phyloP scores from a whole-genome alignment of 2,329 filamentous ascomycete species.

The Leptoxyphium fumago region DNA sequence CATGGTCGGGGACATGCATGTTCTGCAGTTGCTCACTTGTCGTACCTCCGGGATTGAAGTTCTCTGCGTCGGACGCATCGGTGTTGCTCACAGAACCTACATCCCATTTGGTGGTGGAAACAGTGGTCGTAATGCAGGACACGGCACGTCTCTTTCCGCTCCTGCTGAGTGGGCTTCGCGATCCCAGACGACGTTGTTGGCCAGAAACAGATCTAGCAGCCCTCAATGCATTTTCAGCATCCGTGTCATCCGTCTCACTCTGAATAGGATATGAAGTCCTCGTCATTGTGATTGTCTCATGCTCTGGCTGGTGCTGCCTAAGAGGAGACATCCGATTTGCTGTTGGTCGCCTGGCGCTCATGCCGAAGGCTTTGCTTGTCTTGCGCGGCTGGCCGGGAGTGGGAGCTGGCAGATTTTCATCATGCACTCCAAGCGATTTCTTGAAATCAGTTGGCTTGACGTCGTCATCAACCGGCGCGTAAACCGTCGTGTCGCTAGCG shows the following conservation, averaged over 20 bases:
- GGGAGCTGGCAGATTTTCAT: conserved; percentile 86
- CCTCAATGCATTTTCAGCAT: conserved; percentile 70
- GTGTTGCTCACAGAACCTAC: conserved; percentile 13
- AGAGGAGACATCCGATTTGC: conserved; percentile 27
- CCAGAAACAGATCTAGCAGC: conserved; percentile 25
- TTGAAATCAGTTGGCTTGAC: conserved; percentile 22
- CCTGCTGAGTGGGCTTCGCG: conserved; percentile 41
- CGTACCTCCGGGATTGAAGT: conserved; percentile 13
- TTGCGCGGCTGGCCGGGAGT: conserved; percentile 94
- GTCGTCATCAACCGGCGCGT: conserved; percentile 13
- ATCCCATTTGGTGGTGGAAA: conserved; percentile 38
- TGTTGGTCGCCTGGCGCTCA: conserved; percentile 42
- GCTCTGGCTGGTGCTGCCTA: conserved; percentile 38
- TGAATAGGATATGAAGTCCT: conserved; percentile 41
- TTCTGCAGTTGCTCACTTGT: conserved; percentile 13
- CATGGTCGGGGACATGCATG: conserved; percentile 9
- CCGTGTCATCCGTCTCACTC: conserved; percentile 59
- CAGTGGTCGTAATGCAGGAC: conserved; percentile 61
- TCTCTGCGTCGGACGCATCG: conserved; percentile 34
- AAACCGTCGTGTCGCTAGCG: conserved; percentile 26
- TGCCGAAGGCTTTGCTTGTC: conserved; percentile 62
- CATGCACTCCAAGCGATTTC: conserved; percentile 44
- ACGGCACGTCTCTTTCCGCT: conserved; percentile 53
- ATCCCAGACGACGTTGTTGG: conserved; percentile 38
- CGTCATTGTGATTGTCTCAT: conserved; percentile 46